A percentile compares a stretch with the other conserved stretches of the same genome.
These are phyloP conservation scores for Colletotrichum lupini DNA, from an alignment of 2,329 filamentous ascomycete genomes.

Conservation along the genomic window DNA sequence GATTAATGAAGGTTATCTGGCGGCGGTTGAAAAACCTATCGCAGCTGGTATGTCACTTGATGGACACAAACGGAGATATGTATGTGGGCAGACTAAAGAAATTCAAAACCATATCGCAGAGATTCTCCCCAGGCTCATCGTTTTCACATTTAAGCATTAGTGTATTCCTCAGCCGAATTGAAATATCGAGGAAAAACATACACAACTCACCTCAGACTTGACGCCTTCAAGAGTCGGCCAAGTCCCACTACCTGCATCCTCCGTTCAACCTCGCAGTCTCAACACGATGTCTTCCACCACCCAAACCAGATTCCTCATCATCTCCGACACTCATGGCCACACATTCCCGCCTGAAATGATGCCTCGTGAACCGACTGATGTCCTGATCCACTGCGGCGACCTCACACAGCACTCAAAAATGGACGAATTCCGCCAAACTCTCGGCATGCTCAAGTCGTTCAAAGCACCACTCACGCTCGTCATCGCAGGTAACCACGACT, in stretches of 20 bases:
- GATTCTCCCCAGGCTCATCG: not conserved
- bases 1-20: too few relatives aligned
- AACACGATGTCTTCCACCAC: not conserved
- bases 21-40: too few relatives aligned
- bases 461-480: slow-evolving; percentile 58
- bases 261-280: not conserved
- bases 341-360: not conserved
- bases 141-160: not conserved
- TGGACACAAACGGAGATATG: not conserved
- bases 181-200: not conserved
- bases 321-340: slow-evolving; percentile 1
- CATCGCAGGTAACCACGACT: slow-evolving; percentile 65
- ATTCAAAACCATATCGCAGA: not conserved
- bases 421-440: slow-evolving; percentile 48
- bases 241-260: not conserved
- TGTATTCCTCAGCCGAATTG: not conserved
- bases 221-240: not conserved
- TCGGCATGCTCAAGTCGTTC: slow-evolving; percentile 51
- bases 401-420: slow-evolving; percentile 57
- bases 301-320: not conserved
- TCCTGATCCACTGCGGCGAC: slow-evolving; percentile 62
- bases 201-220: not conserved
- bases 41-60: not conserved
- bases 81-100: not conserved
- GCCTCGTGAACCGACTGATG: slow-evolving; percentile 48